Percentiles rank a stretch among this genome's conserved stretches.
phyloP scores from a whole-genome alignment of 2,329 filamentous ascomycete genomes.

The Sordariomycetes sp. region DNA sequence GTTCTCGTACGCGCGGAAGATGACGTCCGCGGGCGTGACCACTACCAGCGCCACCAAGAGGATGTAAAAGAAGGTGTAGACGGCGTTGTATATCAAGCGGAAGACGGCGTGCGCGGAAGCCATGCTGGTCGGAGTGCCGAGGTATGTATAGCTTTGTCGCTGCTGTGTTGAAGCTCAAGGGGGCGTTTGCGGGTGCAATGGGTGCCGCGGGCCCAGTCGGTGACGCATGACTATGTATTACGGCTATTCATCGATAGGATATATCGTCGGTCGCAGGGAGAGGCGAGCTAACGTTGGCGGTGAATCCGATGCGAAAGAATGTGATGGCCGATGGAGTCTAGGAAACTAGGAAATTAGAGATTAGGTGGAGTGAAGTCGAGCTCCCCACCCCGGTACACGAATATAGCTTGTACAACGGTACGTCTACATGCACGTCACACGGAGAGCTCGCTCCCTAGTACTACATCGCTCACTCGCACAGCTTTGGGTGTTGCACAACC shows the following conservation, averaged over 20 bases:
- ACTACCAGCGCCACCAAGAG: constrained; percentile 64
- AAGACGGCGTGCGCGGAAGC: constrained; percentile 46
- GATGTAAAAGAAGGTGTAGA: constrained; percentile 68
- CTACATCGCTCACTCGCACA: too few species aligned
- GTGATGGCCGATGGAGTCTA: not conserved
- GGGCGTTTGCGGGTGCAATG: not conserved
- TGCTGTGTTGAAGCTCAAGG: not conserved
- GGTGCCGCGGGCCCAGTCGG: constrained; percentile 3
- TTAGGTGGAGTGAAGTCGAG: not conserved
- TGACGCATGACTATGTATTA: not conserved
- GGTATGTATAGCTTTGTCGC: not conserved
- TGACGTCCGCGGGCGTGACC: constrained; percentile 69
- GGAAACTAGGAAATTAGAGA: not conserved
- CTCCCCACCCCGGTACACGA: not conserved
- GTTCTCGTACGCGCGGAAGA: constrained; percentile 63
- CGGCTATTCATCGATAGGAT: constrained; percentile 2
- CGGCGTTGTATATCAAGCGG: constrained; percentile 68
- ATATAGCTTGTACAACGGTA: not conserved
- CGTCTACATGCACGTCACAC: not conserved
- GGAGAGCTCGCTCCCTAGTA: too few species aligned
- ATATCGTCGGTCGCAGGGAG: not conserved
- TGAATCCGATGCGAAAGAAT: not conserved
- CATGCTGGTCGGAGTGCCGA: constrained; percentile 12
- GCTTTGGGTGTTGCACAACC: too few species aligned
- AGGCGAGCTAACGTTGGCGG: not conserved